phyloP scores from a whole-genome alignment of 2,329 filamentous ascomycete genomes.

The Penicillium expansum region DNA sequence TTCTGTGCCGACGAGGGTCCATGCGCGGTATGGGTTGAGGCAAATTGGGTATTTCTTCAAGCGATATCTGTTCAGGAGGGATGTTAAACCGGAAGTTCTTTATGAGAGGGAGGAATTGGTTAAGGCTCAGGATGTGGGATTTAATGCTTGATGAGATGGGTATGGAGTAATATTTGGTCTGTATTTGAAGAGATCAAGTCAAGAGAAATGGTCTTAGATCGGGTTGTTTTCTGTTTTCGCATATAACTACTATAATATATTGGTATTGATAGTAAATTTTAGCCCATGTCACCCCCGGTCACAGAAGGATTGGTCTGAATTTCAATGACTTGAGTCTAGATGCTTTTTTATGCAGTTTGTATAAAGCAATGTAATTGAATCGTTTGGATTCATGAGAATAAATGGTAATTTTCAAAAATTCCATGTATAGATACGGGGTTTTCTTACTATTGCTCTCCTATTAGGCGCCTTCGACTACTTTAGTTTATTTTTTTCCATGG shows the following conservation, averaged over 20 bases:
- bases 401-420: too few species aligned
- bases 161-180: not conserved
- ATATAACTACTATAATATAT: not conserved
- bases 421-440: not conserved
- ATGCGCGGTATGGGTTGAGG: constrained; percentile 41
- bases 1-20: constrained; percentile 48
- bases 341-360: not conserved
- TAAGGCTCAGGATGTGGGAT: constrained; percentile 23
- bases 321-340: not conserved
- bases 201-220: not conserved
- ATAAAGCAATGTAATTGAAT: not conserved
- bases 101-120: constrained; percentile 35
- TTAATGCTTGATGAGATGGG: constrained; percentile 17
- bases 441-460: not conserved
- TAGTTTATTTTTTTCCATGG: not conserved
- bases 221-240: not conserved
- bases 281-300: too few species aligned
- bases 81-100: constrained; percentile 39
- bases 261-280: too few species aligned
- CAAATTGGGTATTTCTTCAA: constrained; percentile 39
- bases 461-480: too few species aligned
- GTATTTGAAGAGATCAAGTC: not conserved
- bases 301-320: too few species aligned
- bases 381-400: too few species aligned
- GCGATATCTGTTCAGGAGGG: constrained; percentile 38